Base-by-base conservation (phyloP, 371 early-diverging fungal species). In the Smittium mucronatum region DNA sequence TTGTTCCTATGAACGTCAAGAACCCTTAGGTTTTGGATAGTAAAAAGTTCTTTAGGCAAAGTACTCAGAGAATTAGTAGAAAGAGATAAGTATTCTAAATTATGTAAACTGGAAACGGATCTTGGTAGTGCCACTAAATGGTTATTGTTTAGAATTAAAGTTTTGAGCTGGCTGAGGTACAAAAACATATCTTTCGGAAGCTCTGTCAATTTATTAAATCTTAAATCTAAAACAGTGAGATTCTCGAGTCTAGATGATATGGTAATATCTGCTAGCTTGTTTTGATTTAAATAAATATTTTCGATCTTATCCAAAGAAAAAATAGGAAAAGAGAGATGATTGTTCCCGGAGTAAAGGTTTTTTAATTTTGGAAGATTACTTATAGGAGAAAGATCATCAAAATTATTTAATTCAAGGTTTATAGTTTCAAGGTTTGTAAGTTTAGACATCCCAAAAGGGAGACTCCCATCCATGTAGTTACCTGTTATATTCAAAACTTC, bases 1-100 rank as follows among this genome's bases (percentile, higher is more conserved):
- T 87, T 83, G 76, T 95, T 91, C 71, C 78, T 77, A 67, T 90
- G 88, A 28, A 88, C 71, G 63, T 89, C 87, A 35, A 91, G 74
- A 2, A 73, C 70, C 2, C 69, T 57, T 66, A 91, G 75, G 15
- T 83, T 76, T 31, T 76, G 77, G 34, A 90, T 72, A 16, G 77
- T 73, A 16, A 85, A 79, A 58, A 91, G 80, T 67, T 88, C 87
- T 30, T 78, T 74, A 0, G 90, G 89, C 2, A 91, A 68, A 11
- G 78, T 75, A 8, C 83, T 81, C 69, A 92, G 75, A 1, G 74
- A 74, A 77, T 91, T 94, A 80, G 85, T 86, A 69, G 87, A 83
- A 16, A 87, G 83, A 31, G 86, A 84, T 0, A 93, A 82, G 2
- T 73, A 70, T 2, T 72, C 70, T 33, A 92, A 75, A n/a, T 81